These are phyloP conservation scores for Aegilops sharonensis DNA, from an alignment of 176 grass and related monocot genomes.

Conservation along the genomic window DNA sequence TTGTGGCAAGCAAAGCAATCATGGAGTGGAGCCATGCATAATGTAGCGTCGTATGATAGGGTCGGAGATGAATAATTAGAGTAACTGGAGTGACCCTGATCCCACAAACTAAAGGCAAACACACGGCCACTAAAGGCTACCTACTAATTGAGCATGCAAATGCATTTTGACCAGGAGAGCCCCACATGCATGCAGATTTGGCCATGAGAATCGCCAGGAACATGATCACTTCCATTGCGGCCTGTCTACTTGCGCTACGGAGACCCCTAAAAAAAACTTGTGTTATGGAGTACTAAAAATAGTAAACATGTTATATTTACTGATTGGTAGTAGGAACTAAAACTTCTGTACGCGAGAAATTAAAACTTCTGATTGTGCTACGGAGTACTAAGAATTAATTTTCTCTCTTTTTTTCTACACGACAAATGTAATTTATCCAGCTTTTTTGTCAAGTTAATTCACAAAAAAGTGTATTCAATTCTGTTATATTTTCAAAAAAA, in stretches of 20 bases:
- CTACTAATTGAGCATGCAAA: conserved; percentile 20
- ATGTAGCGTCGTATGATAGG: neutral
- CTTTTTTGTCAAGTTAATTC: too few relatives aligned
- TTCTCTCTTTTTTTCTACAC: too few relatives aligned
- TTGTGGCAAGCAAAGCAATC: neutral
- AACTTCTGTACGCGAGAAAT: too few relatives aligned
- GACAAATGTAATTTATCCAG: too few relatives aligned
- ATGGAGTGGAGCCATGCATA: conserved; percentile 1
- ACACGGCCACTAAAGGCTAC: conserved; percentile 4
- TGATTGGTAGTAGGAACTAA: too few relatives aligned
- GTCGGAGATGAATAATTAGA: conserved; percentile 1
- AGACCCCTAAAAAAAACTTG: too few relatives aligned
- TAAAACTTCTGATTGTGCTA: too few relatives aligned
- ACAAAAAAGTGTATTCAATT: too few relatives aligned
- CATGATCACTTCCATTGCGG: neutral
- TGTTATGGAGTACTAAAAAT: too few relatives aligned
- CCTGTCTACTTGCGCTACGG: neutral
- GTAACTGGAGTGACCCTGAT: neutral
- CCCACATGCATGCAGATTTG: neutral
- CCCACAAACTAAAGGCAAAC: conserved; percentile 18
- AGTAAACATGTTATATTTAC: too few relatives aligned
- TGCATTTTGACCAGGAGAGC: conserved; percentile 8
- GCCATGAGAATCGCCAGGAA: neutral
- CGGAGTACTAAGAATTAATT: too few relatives aligned
- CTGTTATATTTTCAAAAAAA: neutral